Conservation (phyloP, 73 alveolate species). For the Symbiodinium pilosum region DNA sequence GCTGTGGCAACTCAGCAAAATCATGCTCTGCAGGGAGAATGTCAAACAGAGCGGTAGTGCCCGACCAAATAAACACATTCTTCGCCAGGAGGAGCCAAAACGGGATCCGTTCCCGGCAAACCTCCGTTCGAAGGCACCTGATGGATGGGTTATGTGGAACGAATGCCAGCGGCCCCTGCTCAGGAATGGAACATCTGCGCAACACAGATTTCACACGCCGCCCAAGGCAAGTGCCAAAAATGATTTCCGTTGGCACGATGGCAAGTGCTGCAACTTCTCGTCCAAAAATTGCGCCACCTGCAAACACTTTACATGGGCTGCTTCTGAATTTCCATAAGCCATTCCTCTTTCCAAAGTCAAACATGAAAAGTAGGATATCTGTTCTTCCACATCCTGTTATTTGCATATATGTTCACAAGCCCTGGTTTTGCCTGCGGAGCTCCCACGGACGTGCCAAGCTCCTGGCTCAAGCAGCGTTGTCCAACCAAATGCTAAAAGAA, state of each 20-base stretch:
- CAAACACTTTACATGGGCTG: no score
- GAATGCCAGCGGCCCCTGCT: no score
- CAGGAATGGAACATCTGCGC: no score
- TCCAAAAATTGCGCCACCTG: slow-evolving; percentile 72
- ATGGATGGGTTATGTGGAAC: background rate
- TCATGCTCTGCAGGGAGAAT: background rate
- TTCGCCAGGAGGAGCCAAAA: slow-evolving; percentile 31
- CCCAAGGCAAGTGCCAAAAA: slow-evolving; percentile 5
- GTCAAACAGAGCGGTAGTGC: background rate
- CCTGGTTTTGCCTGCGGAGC: background rate
- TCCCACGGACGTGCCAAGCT: background rate
- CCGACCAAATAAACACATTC: slow-evolving; percentile 80
- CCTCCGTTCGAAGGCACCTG: slow-evolving; percentile 51
- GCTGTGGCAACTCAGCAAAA: background rate
- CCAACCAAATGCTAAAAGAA: background rate
- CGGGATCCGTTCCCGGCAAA: slow-evolving; percentile 53
- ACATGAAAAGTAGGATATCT: no score
- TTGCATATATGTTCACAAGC: no score
- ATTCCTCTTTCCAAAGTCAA: no score
- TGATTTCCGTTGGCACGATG: slow-evolving; percentile 41
- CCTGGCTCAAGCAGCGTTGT: background rate
- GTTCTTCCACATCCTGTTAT: no score
- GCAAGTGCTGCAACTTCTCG: slow-evolving; percentile 52
- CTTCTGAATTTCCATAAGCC: no score
- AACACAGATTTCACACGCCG: no score